phyloP scores from a whole-genome alignment of 805 yeast genomes.

The Myxozyma neglecta region DNA sequence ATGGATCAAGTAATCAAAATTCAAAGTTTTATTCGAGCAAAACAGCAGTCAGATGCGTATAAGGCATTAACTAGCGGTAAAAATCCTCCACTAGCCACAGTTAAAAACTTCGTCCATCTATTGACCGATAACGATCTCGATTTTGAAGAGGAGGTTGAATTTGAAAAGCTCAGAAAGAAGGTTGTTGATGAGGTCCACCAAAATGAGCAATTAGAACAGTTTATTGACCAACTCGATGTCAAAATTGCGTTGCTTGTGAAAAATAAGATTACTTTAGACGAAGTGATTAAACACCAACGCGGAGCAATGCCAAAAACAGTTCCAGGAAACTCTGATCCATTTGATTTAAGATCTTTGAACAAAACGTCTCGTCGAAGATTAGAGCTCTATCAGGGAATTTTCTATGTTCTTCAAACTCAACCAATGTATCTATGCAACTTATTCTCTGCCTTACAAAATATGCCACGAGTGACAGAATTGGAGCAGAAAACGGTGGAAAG shows the following conservation, averaged over 20 bases:
- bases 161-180: conserved; percentile 65
- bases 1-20: conserved; percentile 62
- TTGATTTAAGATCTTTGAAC: conserved; percentile 43
- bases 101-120: conserved; percentile 72
- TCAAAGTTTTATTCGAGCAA: conserved; percentile 72
- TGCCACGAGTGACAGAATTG: conserved; percentile 36
- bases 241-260: conserved; percentile 76
- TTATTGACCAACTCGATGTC: conserved; percentile 72
- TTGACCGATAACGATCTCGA: conserved; percentile 72
- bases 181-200: conserved; percentile 68
- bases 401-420: conserved; percentile 82
- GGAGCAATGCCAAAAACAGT: conserved; percentile 35
- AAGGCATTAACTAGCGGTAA: conserved; percentile 63
- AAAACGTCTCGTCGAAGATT: conserved; percentile 49
- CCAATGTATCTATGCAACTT: conserved; percentile 67
- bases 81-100: conserved; percentile 76
- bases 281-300: conserved; percentile 51
- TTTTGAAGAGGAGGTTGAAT: conserved; percentile 68
- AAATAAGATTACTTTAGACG: conserved; percentile 76
- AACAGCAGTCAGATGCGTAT: conserved; percentile 70
- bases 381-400: conserved; percentile 71
- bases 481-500: conserved; percentile 40
- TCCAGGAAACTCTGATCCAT: conserved; percentile 37
- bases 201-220: conserved; percentile 71
- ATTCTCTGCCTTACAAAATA: conserved; percentile 42